Percentiles rank a stretch among this genome's conserved stretches.
Evolutionary conservation across 371 early-diverging fungal genomes (phyloP).

Genomic region (Lichtheimia corymbifera): DNA sequence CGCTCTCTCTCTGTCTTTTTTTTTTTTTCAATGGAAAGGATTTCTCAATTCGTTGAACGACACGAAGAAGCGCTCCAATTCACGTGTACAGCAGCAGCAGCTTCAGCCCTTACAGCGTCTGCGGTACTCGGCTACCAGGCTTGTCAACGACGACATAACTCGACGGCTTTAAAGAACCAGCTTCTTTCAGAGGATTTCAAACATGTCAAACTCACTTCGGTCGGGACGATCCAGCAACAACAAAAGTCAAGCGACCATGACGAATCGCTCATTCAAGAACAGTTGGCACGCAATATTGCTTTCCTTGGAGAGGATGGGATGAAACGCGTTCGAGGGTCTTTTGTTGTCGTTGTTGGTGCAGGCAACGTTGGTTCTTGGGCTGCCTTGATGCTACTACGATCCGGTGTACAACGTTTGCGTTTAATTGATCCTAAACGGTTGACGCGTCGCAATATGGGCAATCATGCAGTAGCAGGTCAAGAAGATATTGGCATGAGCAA

Average conservation of each 20-base stretch:
- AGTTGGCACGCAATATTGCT: slow-evolving; percentile 84
- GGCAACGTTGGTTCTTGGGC: slow-evolving; percentile 97
- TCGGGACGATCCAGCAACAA: slow-evolving; percentile 3
- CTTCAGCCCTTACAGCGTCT: slow-evolving; percentile 59
- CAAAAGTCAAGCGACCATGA: slow-evolving; percentile 25
- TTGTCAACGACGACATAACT: slow-evolving; percentile 31
- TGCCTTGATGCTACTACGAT: slow-evolving; percentile 87
- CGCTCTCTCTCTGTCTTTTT: not conserved
- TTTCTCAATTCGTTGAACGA: slow-evolving; percentile 12
- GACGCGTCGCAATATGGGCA: slow-evolving; percentile 79
- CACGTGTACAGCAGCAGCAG: slow-evolving; percentile 53
- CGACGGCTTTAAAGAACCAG: slow-evolving; percentile 35
- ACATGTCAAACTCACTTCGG: slow-evolving; percentile 2
- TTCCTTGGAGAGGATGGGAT: slow-evolving; percentile 89
- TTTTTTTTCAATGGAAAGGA: not conserved
- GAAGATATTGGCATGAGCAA: slow-evolving; percentile 88
- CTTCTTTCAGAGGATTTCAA: slow-evolving; percentile 4
- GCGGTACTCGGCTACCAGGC: slow-evolving; percentile 50
- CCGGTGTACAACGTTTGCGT: slow-evolving; percentile 85
- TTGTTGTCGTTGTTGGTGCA: slow-evolving; percentile 91
- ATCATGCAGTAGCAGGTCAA: slow-evolving; percentile 88
- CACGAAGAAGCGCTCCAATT: slow-evolving; percentile 25
- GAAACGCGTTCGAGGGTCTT: slow-evolving; percentile 59
- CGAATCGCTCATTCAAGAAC: slow-evolving; percentile 80
- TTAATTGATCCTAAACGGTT: slow-evolving; percentile 93